phyloP scores from a whole-genome alignment of 1,139 yeast species.

The Taphrina flavorubra region DNA sequence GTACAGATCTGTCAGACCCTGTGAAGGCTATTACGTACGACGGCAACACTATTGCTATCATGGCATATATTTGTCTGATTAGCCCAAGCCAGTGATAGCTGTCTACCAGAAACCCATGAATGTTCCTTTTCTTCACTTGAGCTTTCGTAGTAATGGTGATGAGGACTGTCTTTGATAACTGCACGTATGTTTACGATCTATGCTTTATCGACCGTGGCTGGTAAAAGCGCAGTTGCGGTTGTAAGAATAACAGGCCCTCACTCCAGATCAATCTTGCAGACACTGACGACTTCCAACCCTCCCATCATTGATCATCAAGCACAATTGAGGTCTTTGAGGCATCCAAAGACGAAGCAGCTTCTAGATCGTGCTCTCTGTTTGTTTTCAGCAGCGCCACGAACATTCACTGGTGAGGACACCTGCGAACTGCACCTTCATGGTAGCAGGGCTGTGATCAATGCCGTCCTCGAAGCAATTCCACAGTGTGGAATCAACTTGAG shows the following conservation, averaged over 20 bases:
- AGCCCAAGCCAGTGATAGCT: no score
- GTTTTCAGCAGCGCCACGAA: constrained; percentile 73
- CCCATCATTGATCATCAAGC: constrained; percentile 50
- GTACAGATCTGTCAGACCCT: no score
- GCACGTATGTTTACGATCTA: constrained; percentile 65
- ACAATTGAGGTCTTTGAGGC: constrained; percentile 47
- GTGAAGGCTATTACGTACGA: no score
- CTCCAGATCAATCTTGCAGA: constrained; percentile 50
- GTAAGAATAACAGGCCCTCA: constrained; percentile 80
- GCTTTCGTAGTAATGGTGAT: no score
- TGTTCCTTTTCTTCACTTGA: no score
- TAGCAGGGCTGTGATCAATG: constrained; percentile 79
- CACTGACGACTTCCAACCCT: not conserved
- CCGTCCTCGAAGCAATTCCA: constrained; percentile 74
- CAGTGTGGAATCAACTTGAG: constrained; percentile 57
- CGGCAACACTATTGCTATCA: no score
- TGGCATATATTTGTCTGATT: no score
- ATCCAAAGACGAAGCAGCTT: constrained; percentile 54
- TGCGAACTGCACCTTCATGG: constrained; percentile 92
- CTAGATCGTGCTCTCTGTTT: constrained; percentile 79
- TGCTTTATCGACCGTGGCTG: constrained; percentile 84
- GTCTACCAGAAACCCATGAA: no score
- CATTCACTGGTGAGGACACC: constrained; percentile 92
- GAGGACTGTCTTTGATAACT: no score
- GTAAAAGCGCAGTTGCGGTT: constrained; percentile 86